A percentile compares a stretch with the other conserved stretches of the same genome.
phyloP scores from a whole-genome alignment of 2,329 filamentous ascomycete genomes.

The Neonectria neomacrospora region DNA sequence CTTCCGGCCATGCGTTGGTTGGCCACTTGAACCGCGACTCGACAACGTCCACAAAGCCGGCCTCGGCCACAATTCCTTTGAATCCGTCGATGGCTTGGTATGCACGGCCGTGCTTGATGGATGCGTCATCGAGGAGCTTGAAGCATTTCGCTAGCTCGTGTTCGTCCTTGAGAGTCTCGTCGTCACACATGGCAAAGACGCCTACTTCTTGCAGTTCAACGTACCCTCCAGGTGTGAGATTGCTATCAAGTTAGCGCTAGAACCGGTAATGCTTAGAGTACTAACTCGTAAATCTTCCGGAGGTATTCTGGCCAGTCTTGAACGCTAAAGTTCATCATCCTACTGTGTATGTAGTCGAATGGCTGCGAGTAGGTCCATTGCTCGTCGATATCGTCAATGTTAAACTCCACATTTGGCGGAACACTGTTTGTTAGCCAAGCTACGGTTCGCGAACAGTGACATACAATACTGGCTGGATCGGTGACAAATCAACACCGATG shows the following conservation, averaged over 20 bases:
- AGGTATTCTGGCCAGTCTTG: conserved; percentile 23
- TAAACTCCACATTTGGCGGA: conserved; percentile 27
- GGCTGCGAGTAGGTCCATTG: conserved; percentile 24
- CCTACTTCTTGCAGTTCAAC: conserved; percentile 35
- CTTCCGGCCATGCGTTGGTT: conserved; percentile 20
- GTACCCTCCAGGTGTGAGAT: conserved; percentile 35
- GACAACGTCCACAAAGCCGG: conserved; percentile 8
- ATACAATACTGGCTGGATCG: conserved; percentile 33
- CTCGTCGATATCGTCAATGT: conserved; percentile 35
- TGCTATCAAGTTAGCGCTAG: background rate
- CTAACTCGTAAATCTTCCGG: conserved; percentile 20
- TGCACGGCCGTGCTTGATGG: conserved; percentile 28
- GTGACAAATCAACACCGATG: conserved; percentile 28
- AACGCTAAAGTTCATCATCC: conserved; percentile 32
- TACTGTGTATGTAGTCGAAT: conserved; percentile 35
- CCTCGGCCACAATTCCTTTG: conserved; percentile 24
- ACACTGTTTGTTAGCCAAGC: conserved; percentile 16
- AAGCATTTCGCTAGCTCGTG: conserved; percentile 31
- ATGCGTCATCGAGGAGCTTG: conserved; percentile 25
- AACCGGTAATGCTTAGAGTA: too few relatives aligned
- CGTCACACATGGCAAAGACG: conserved; percentile 28
- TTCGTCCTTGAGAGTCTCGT: conserved; percentile 34
- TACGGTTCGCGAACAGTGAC: background rate
- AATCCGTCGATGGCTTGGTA: background rate
- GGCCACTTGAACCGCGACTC: conserved; percentile 11